Conservation (phyloP, 1,284 basidiomycete genomes). For the Malassezia dermatis region DNA sequence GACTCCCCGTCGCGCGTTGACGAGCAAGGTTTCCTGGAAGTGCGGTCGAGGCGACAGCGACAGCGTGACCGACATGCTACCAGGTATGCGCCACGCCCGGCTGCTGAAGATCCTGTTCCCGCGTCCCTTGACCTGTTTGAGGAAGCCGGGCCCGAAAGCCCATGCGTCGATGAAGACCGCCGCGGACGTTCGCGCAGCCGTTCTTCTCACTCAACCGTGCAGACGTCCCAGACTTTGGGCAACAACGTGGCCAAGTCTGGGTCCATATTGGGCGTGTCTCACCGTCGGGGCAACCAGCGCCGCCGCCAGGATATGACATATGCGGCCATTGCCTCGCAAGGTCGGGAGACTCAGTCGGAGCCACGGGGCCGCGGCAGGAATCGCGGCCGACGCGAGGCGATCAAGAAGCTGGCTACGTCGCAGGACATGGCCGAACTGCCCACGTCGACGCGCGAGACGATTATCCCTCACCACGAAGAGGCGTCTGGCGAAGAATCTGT, state of each 20-base stretch:
- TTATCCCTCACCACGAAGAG: neutral
- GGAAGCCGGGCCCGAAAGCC: constrained; percentile 10
- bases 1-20: constrained; percentile 3
- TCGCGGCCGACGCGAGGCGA: constrained; percentile 25
- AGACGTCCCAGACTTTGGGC: constrained; percentile 26
- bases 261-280: neutral
- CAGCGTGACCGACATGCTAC: constrained; percentile 8
- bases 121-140: constrained; percentile 24
- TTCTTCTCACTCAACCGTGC: constrained; percentile 14
- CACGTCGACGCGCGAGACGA: neutral
- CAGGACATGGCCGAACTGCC: neutral
- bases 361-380: neutral
- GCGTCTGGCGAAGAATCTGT: neutral
- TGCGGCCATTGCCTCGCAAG: neutral
- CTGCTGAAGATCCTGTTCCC: constrained; percentile 32
- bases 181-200: constrained; percentile 2
- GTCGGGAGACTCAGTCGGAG: neutral
- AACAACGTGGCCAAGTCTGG: neutral
- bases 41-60: constrained; percentile 17
- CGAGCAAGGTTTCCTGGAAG: constrained; percentile 24
- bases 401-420: constrained; percentile 26
- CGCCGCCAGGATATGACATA: neutral
- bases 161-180: constrained; percentile 1
- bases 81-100: constrained; percentile 24
- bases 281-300: neutral